A percentile compares a stretch with the other conserved stretches of the same genome.
Evolutionary conservation across 805 yeast genomes (phyloP).

Genomic region (Phaffomyces antillensis): DNA sequence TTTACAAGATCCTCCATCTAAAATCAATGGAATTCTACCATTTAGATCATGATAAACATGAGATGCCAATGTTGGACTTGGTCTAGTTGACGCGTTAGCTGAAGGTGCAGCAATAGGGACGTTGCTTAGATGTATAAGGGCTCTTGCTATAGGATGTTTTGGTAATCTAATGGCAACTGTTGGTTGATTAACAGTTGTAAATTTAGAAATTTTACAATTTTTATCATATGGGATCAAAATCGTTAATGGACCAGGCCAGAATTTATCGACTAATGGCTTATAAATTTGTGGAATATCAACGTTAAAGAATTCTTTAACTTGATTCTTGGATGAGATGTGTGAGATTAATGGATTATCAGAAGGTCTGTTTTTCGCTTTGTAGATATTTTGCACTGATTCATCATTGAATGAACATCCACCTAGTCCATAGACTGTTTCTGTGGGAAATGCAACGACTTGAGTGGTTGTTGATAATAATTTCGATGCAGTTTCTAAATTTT

Average conservation of each 20-base stretch:
- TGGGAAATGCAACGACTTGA: constrained; percentile 84
- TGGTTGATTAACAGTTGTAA: constrained; percentile 80
- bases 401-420: constrained; percentile 83
- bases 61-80: constrained; percentile 83
- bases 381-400: constrained; percentile 67
- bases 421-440: constrained; percentile 95
- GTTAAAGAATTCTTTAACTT: constrained; percentile 52
- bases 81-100: constrained; percentile 93
- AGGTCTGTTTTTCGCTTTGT: constrained; percentile 87
- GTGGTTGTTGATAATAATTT: constrained; percentile 39
- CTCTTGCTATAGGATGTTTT: constrained; percentile 79
- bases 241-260: constrained; percentile 97
- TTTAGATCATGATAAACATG: constrained; percentile 80
- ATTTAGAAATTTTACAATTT: constrained; percentile 49
- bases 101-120: constrained; percentile 96
- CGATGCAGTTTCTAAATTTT: constrained; percentile 53
- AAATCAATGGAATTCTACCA: constrained; percentile 71
- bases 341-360: constrained; percentile 92
- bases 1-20: constrained; percentile 85
- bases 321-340: constrained; percentile 75
- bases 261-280: constrained; percentile 49
- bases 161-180: constrained; percentile 95
- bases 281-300: constrained; percentile 63
- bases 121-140: constrained; percentile 76
- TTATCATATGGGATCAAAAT: constrained; percentile 61